Base-by-base conservation (phyloP, 768 basidiomycete genomes). In the Pilatotrama ljubarskyi region DNA sequence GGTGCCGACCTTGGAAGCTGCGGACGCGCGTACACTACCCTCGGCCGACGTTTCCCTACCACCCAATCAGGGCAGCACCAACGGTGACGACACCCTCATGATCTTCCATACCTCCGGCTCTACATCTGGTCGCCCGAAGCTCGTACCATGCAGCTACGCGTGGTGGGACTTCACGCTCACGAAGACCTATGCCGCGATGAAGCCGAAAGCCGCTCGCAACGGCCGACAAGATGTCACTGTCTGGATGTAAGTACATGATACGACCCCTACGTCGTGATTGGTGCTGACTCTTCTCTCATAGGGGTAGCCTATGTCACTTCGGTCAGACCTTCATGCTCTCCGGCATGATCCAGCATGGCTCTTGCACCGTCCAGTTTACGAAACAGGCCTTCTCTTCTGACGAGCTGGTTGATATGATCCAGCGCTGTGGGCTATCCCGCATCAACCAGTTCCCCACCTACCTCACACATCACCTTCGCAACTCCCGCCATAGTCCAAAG, bases 251-350 rank as follows among this genome's bases (percentile, higher is more conserved):
- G 86, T 79, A 58, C 52, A 32, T 63, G 38, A 40, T 37, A 2
- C 40, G 15, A 8, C 40, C 20, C 29, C 11, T 43, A 10, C n/a
- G 2, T 29, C 22, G 51, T 13, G 22, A 36, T 38, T 40, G 41
- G 17, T n/a, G 8, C 52, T 64, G 44, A 64, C 76, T 68, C 59
- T 65, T 64, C 51, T 56, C 65, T 56, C 65, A 54, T 76, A 90
- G 89, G 81, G 89, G 90, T 56, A 89, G 87, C 78, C 85, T 91
- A 85, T 90, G 87, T 70, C 90, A 91, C 72, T 90, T 91, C 58
- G 90, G 75, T 25, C 88, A 91, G 71, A 82, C 81, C 37, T 90
- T 86, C 79, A 85, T 91, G 69, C 66, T 65, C 29, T 58, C 65
- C 20, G 71, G 68, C 25, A 46, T 59, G 49, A 59, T 69, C 54